Percentiles rank a stretch among this genome's conserved stretches.
These are phyloP conservation scores for Immersiella caudata DNA, from an alignment of 495 filamentous ascomycete species.

Conservation along the genomic window DNA sequence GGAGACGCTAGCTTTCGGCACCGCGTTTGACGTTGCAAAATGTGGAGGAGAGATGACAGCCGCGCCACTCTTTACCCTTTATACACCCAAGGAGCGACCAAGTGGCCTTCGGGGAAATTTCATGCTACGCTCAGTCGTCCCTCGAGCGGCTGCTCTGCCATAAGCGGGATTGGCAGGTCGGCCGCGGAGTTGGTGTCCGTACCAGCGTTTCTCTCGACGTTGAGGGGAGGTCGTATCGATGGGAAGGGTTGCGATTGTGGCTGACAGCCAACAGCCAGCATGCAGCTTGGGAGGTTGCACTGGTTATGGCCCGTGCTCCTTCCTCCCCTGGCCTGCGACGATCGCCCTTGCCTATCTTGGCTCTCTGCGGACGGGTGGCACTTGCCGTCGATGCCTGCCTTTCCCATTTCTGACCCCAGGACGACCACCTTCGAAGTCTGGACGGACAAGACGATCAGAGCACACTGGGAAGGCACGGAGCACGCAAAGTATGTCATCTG, in stretches of 20 bases:
- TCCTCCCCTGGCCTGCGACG: not conserved
- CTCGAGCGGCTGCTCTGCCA: not conserved
- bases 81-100: not conserved
- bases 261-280: not conserved
- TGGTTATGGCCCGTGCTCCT: conserved; percentile 2
- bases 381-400: conserved; percentile 6
- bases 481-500: not conserved
- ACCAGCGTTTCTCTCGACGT: not conserved
- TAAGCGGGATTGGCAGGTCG: not conserved
- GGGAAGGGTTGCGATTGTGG: not conserved
- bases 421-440: not conserved
- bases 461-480: not conserved
- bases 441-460: not conserved
- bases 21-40: conserved; percentile 1
- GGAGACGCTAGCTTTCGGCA: not conserved
- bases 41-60: conserved; percentile 1
- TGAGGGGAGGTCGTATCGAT: not conserved
- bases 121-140: conserved; percentile 7
- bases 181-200: not conserved
- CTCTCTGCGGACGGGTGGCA: not conserved
- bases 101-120: not conserved
- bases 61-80: not conserved
- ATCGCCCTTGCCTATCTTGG: not conserved
- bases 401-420: not conserved
- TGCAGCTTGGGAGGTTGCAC: not conserved